Evolutionary conservation across 2,329 filamentous ascomycete genomes (phyloP).

Genomic region (Pseudodiploospora longispora): DNA sequence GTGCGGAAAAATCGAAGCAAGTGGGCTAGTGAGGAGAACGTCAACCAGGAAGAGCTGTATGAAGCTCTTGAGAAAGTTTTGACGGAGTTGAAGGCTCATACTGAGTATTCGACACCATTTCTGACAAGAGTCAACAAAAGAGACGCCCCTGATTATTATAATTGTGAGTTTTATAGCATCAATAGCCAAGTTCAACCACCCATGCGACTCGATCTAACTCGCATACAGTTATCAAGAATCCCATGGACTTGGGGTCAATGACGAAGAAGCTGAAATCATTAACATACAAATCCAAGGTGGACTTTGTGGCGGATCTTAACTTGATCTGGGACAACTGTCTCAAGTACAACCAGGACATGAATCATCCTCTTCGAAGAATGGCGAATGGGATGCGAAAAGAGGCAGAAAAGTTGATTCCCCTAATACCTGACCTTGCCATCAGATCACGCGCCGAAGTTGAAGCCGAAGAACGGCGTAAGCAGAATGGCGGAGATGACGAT

Average conservation of each 20-base stretch:
- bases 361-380: conserved; percentile 82
- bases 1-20: conserved; percentile 97
- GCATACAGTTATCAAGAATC: conserved; percentile 74
- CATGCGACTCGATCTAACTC: conserved; percentile 13
- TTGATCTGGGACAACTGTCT: conserved; percentile 97
- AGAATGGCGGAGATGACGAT: conserved; percentile 76
- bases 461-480: conserved; percentile 74
- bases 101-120: conserved; percentile 95
- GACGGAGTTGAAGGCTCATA: conserved; percentile 93
- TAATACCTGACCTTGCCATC: conserved; percentile 89
- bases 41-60: conserved; percentile 96
- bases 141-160: conserved; percentile 93
- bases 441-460: conserved; percentile 91
- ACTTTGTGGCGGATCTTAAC: conserved; percentile 89
- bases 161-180: conserved; percentile 50
- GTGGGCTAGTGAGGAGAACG: conserved; percentile 96
- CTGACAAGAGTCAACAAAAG: conserved; percentile 91
- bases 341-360: conserved; percentile 86
- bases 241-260: conserved; percentile 97
- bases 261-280: conserved; percentile 89
- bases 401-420: conserved; percentile 88
- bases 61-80: conserved; percentile 95
- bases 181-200: conserved; percentile 1
- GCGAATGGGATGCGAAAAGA: conserved; percentile 95
- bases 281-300: conserved; percentile 79